Conservation (phyloP, 257 asterid species). For the Solanum virginianum region DNA sequence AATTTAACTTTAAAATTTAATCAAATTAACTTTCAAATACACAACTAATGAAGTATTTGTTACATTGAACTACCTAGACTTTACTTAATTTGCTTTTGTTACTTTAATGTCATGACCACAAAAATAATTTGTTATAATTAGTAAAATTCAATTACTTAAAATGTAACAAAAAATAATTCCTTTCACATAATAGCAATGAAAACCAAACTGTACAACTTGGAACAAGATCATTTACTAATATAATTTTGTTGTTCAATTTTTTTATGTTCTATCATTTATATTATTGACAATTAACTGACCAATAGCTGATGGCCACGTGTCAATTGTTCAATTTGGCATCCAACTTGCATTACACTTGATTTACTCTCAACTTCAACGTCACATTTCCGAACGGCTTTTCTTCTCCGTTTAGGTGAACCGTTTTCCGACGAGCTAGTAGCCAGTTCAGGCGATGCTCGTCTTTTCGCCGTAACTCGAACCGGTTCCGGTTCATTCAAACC, state of each 20-base stretch:
- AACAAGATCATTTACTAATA: not conserved
- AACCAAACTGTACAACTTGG: not conserved
- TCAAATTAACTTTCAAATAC: no score
- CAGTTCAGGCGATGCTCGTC: not conserved
- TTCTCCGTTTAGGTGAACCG: not conserved
- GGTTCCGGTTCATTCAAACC: slow-evolving; percentile 4
- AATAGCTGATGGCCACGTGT: not conserved
- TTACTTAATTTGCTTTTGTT: not conserved
- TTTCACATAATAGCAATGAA: not conserved
- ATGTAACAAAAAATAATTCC: not conserved
- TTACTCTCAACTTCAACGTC: not conserved
- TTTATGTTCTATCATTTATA: no score
- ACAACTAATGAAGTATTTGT: no score
- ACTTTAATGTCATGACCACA: not conserved
- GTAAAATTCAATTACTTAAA: not conserved
- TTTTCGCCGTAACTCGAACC: slow-evolving; percentile 2
- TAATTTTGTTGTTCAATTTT: no score
- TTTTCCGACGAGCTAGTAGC: not conserved
- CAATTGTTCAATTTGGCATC: not conserved
- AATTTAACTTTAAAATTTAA: no score
- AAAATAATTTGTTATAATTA: not conserved
- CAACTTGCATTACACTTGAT: not conserved
- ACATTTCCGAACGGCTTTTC: not conserved
- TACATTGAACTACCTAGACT: not conserved
- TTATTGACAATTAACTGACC: not conserved